Base-by-base conservation (phyloP, 1,284 basidiomycete genomes). In the Erythrobasidium hasegawianum region DNA sequence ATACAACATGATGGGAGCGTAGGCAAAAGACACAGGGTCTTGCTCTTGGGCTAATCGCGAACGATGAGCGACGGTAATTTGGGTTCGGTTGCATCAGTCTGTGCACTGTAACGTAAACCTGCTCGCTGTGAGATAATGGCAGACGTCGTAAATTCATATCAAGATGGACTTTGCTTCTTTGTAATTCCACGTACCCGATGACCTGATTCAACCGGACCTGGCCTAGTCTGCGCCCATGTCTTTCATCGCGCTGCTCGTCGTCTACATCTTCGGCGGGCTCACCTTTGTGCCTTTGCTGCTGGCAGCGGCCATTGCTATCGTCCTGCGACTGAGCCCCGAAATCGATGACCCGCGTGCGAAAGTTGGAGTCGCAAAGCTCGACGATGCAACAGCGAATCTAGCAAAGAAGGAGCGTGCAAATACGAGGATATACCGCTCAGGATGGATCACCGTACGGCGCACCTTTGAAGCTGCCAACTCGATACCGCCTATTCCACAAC, bases 231-330 rank as follows among this genome's bases (percentile, higher is more conserved):
- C 43, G 43, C 16, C n/a, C 43, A 47, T 47, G 43, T 49, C n/a
- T 24, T 18, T 65, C 26, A 39, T 39, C 8, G 41, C 64, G 5
- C 22, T 73, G 5, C 54, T 89, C 69, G 87, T 89, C 76, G 86
- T 86, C 40, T 95, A 94, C 78, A 77, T 95, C 69, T 81, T 95
- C 57, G 92, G 92, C 67, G 92, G 90, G 27, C 71, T 94, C 68
- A 91, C 90, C 0, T 88, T 94, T 76, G 79, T 94, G 61, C 89
- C 91, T 22, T 81, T 93, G 54, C 74, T 88, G 69, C 71, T 88
- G 70, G 78, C 83, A 71, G 79, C 77, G 38, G 70, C 83, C 71
- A 72, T 89, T 68, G 83, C 81, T 74, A 82, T 82, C 76, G 80
- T 86, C 67, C 76, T 78, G 67, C 71, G 71, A 67, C 61, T 69